Evolutionary conservation across 2,329 filamentous ascomycete genomes (phyloP).

Genomic region (Aspergillus piperis): DNA sequence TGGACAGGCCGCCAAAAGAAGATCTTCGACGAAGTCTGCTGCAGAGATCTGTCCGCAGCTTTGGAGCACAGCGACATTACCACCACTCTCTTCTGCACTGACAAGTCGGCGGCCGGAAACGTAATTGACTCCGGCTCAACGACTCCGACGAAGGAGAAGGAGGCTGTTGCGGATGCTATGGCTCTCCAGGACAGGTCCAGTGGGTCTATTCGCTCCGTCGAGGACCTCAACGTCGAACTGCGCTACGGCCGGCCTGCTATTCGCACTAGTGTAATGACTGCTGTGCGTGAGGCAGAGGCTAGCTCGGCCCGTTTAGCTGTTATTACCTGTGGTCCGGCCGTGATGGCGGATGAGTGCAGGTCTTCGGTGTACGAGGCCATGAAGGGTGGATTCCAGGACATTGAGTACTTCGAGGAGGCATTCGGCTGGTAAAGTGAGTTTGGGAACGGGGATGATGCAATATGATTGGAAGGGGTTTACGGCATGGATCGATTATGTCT

Average conservation of each 20-base stretch:
- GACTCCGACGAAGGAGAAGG: neutral
- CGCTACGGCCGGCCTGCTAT: conserved; percentile 10
- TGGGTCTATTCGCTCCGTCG: neutral
- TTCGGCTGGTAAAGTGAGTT: conserved; percentile 6
- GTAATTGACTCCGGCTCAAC: neutral
- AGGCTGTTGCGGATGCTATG: neutral
- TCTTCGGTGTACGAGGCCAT: conserved; percentile 37
- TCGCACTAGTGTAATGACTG: conserved; percentile 2
- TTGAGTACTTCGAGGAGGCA: conserved; percentile 47
- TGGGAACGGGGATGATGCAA: neutral
- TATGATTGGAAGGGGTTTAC: neutral
- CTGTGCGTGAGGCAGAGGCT: conserved; percentile 3
- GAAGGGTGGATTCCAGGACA: conserved; percentile 25
- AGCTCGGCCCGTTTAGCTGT: conserved; percentile 32
- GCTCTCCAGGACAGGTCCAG: neutral
- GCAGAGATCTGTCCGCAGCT: neutral
- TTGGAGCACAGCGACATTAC: conserved; percentile 2
- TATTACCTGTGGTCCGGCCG: conserved; percentile 42
- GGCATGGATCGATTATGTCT: neutral
- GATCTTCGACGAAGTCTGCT: conserved; percentile 20
- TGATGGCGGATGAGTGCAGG: conserved; percentile 48
- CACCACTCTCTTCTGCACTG: conserved; percentile 1
- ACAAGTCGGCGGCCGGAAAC: neutral
- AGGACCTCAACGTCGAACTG: neutral
- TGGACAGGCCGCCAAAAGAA: conserved; percentile 26